These are phyloP conservation scores for Corylus americana DNA, from an alignment of 306 rosid species.

Conservation along the genomic window DNA sequence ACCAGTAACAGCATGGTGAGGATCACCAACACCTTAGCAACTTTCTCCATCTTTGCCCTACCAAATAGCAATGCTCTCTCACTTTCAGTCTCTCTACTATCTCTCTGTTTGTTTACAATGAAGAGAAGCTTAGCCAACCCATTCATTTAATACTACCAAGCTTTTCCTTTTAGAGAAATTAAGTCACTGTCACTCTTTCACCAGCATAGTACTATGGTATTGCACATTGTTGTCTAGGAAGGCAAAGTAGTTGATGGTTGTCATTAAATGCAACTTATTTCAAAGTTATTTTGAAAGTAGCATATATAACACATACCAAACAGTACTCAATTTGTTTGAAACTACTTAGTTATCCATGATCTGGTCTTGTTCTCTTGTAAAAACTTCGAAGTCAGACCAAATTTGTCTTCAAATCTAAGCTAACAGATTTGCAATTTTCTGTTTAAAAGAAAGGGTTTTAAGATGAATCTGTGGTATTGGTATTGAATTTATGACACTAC, in stretches of 20 bases:
- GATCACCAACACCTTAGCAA: conserved; percentile 28
- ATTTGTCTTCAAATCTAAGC: too few relatives aligned
- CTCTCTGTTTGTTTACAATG: not conserved
- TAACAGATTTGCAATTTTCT: too few relatives aligned
- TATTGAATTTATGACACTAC: conserved; percentile 23
- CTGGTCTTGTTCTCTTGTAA: too few relatives aligned
- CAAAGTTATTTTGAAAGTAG: not conserved
- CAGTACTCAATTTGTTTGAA: not conserved
- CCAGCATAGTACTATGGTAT: not conserved
- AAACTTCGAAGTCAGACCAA: too few relatives aligned
- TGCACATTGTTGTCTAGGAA: not conserved
- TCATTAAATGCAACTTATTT: not conserved
- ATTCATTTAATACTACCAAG: conserved; percentile 29
- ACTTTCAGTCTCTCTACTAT: not conserved
- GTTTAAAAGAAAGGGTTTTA: not conserved
- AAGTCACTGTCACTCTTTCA: too few relatives aligned
- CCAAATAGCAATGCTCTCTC: not conserved
- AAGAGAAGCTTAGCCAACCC: conserved; percentile 6
- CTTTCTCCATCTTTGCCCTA: conserved; percentile 27
- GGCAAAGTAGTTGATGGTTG: not conserved
- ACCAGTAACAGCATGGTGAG: conserved; percentile 27
- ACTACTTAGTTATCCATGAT: too few relatives aligned
- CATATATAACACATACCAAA: not conserved
- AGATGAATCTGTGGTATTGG: conserved; percentile 12
- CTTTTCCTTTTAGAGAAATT: conserved; percentile 1